A percentile compares a stretch with the other conserved stretches of the same genome.
These are phyloP conservation scores for Tausonia pullulans DNA, from an alignment of 1,284 basidiomycete genomes.

Conservation along the genomic window DNA sequence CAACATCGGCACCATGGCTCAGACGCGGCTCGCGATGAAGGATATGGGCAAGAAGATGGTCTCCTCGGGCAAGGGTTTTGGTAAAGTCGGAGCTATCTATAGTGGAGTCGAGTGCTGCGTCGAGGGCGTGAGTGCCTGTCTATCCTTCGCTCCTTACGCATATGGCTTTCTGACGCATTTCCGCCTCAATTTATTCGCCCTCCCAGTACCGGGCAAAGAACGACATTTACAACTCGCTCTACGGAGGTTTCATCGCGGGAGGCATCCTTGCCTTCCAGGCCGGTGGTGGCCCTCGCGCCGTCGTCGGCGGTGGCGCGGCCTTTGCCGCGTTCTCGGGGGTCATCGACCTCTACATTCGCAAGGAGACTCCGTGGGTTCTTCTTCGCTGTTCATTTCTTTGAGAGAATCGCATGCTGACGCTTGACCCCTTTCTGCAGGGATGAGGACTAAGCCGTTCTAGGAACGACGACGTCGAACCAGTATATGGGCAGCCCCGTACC, in stretches of 20 bases:
- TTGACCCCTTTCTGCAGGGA: no score
- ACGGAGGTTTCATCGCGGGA: constrained; percentile 45
- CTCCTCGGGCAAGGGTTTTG: constrained; percentile 81
- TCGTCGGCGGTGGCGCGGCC: constrained; percentile 66
- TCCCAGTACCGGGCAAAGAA: constrained; percentile 89
- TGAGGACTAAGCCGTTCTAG: no score
- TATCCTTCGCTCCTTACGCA: background rate
- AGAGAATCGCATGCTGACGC: no score
- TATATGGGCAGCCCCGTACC: no score
- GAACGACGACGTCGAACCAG: no score
- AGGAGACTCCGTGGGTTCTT: constrained; percentile 44
- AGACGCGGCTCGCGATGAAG: constrained; percentile 75
- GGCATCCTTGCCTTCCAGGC: constrained; percentile 73
- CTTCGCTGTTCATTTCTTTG: no score
- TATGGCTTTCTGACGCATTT: background rate
- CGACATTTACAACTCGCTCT: constrained; percentile 68
- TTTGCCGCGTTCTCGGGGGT: constrained; percentile 84
- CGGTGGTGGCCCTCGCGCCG: constrained; percentile 57
- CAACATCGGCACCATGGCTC: constrained; percentile 28
- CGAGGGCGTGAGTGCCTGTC: constrained; percentile 67
- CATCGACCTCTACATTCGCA: constrained; percentile 74
- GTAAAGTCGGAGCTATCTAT: constrained; percentile 86
- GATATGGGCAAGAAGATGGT: constrained; percentile 94
- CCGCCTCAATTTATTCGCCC: background rate
- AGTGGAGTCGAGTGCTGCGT: constrained; percentile 91